Evolutionary conservation across 192 early-diverging fungal genomes (phyloP).

Genomic region (Backusella mclennaniae): DNA sequence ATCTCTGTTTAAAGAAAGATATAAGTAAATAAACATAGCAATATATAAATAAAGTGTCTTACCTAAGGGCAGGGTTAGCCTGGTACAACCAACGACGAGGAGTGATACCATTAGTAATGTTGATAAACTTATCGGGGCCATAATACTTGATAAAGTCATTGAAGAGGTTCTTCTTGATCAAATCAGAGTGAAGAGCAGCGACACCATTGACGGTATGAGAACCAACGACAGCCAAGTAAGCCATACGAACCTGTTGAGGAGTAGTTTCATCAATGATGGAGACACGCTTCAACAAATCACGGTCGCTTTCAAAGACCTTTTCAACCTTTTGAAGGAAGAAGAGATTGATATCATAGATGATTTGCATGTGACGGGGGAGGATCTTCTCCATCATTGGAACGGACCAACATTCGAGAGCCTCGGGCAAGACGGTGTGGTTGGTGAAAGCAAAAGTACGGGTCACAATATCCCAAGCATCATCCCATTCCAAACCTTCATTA

Average conservation of each 20-base stretch:
- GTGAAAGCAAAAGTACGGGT: constrained; percentile 95
- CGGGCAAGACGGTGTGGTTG: constrained; percentile 98
- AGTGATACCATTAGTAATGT: constrained; percentile 98
- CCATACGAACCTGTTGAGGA: constrained; percentile 97
- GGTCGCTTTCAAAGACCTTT: constrained; percentile 80
- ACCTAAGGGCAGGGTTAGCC: constrained; percentile 82
- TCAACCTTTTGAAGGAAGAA: constrained; percentile 97
- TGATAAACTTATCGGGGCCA: constrained; percentile 87
- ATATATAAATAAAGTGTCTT: not conserved
- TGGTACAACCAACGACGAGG: constrained; percentile 97
- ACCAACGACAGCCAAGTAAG: constrained; percentile 91
- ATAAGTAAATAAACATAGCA: not conserved
- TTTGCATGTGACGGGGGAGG: constrained; percentile 95
- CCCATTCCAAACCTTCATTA: constrained; percentile 89
- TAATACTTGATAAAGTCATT: constrained; percentile 88
- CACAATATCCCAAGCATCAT: constrained; percentile 91
- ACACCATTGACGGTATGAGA: constrained; percentile 98
- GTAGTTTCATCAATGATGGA: constrained; percentile 93
- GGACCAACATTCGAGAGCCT: constrained; percentile 97
- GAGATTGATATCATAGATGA: constrained; percentile 99
- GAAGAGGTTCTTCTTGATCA: constrained; percentile 84
- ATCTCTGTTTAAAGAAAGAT: constrained; percentile 19
- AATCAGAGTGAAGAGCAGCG: constrained; percentile 81
- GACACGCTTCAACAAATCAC: constrained; percentile 79
- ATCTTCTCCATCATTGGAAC: constrained; percentile 92